Evolutionary conservation across 2,329 filamentous ascomycete species (phyloP).

Genomic region (Ambrosiella cleistominuta): DNA sequence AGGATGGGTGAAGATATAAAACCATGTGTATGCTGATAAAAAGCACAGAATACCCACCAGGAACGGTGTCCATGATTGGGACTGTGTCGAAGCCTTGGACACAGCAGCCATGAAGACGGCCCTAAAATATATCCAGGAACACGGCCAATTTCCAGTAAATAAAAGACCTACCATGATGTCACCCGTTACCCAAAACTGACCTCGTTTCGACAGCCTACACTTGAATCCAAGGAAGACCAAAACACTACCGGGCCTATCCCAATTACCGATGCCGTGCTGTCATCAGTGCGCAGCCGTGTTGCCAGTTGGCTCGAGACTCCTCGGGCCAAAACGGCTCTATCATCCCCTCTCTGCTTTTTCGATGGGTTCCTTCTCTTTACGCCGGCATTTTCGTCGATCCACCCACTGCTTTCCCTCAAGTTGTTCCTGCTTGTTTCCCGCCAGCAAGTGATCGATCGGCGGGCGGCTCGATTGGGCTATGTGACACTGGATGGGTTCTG

Average conservation of each 20-base stretch:
- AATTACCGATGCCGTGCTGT: slow-evolving; percentile 30
- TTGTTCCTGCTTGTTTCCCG: slow-evolving; percentile 61
- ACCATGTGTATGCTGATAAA: not conserved
- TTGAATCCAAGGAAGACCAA: slow-evolving; percentile 34
- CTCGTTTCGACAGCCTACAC: slow-evolving; percentile 16
- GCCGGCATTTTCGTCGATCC: slow-evolving; percentile 33
- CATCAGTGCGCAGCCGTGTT: slow-evolving; percentile 29
- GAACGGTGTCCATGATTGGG: slow-evolving; percentile 67
- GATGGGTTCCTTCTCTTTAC: slow-evolving; percentile 82
- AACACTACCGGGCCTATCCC: slow-evolving; percentile 42
- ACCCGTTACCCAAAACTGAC: not conserved
- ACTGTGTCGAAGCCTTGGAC: slow-evolving; percentile 65
- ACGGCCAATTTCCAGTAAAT: slow-evolving; percentile 48
- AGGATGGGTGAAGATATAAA: not conserved
- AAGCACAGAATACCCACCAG: slow-evolving; percentile 9
- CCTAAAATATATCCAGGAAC: slow-evolving; percentile 49
- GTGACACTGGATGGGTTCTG: slow-evolving; percentile 82
- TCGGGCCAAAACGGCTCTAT: slow-evolving; percentile 24
- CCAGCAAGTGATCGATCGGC: slow-evolving; percentile 41
- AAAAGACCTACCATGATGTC: not conserved
- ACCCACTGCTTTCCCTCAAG: slow-evolving; percentile 51
- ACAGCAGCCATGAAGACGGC: slow-evolving; percentile 49
- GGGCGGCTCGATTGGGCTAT: slow-evolving; percentile 56
- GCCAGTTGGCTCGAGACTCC: slow-evolving; percentile 28
- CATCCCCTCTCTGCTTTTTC: slow-evolving; percentile 46